Evolutionary conservation across 306 rosid species (phyloP), one percentile per base, ranked within the genome.

Genomic region (Sindora glabra): DNA sequence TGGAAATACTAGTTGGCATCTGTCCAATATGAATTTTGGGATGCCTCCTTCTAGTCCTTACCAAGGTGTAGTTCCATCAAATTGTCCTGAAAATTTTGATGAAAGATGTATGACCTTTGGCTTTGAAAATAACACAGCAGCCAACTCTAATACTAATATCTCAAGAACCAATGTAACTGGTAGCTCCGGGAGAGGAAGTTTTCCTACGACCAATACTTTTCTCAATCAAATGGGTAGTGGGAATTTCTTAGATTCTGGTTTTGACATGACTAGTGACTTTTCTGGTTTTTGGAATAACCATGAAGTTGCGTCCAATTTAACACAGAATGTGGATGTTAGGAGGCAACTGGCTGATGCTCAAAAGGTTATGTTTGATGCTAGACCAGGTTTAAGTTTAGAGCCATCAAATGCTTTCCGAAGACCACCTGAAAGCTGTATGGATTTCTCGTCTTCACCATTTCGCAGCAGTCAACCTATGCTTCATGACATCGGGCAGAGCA

Each of bases 241-340:
- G 46, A 15, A 47, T 52, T 64, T 36, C 50, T 42, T 21, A 23
- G 24, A 48, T 71, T 37, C 64, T 47, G 50, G 41, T 61, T 42
- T 65, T 44, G 51, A 42, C 21, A 41, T 36, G 46, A 71, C 64
- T 56, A 22, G 9, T 50, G 44, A 45, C 25, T 15, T 39, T 14
- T 18, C 78, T 63, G 69, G 52, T 44, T 57, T 49, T 70, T 78
- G 54, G 48, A 67, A 66, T 34, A 58, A 36, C 23, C 46, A 25
- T 34, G 56, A 15, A 68, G 33, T 58, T 22, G 36, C 48, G 8
- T 16, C 48, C 14, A 8, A 15, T 67, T 12, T 60, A 22, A 41
- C 40, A 44, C 59, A 50, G 22, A 49, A 58, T 36, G 64, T 53
- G 7, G 40, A 42, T 64, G 67, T 10, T 40, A 10, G 42, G 26